Conservation (phyloP, 2,329 filamentous ascomycete genomes). For the Diplodia sapinea region DNA sequence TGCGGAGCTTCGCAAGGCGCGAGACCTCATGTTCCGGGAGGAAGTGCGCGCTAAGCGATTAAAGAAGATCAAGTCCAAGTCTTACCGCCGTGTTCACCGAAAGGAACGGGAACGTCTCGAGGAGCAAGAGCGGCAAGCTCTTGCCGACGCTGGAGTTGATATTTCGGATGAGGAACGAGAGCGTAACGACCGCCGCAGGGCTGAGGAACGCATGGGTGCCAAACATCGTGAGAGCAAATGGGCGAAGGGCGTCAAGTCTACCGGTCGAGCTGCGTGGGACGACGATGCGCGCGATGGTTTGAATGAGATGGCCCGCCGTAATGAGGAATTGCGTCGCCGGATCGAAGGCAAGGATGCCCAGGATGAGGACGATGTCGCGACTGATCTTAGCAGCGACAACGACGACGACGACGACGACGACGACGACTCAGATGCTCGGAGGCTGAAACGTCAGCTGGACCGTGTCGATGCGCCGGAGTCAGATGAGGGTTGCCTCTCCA, state of each 20-base stretch:
- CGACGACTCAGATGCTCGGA: slow-evolving; percentile 66
- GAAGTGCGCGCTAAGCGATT: slow-evolving; percentile 87
- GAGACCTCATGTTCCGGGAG: slow-evolving; percentile 87
- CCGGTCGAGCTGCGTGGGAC: slow-evolving; percentile 83
- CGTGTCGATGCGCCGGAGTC: slow-evolving; percentile 57
- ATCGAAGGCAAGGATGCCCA: slow-evolving; percentile 73
- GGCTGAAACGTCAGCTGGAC: slow-evolving; percentile 44
- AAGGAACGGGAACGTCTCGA: slow-evolving; percentile 71
- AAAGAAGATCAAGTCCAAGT: slow-evolving; percentile 99
- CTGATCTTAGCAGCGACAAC: slow-evolving; percentile 57
- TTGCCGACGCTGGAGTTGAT: slow-evolving; percentile 65
- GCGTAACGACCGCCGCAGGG: slow-evolving; percentile 73
- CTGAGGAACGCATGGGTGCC: slow-evolving; percentile 82
- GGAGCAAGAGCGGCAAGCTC: slow-evolving; percentile 62
- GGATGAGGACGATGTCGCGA: slow-evolving; percentile 57
- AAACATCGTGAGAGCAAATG: slow-evolving; percentile 89
- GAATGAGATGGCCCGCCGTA: slow-evolving; percentile 78
- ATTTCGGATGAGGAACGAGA: slow-evolving; percentile 69
- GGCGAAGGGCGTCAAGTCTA: slow-evolving; percentile 83
- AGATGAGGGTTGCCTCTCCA: slow-evolving; percentile 63
- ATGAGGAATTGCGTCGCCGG: slow-evolving; percentile 79
- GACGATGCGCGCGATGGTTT: slow-evolving; percentile 80
- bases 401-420: slow-evolving; percentile 66
- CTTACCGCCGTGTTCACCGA: slow-evolving; percentile 89
- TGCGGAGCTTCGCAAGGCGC: slow-evolving; percentile 75